These are phyloP conservation scores for Crithidia mellificae DNA, from an alignment of 208 protist species.

Conservation along the genomic window DNA sequence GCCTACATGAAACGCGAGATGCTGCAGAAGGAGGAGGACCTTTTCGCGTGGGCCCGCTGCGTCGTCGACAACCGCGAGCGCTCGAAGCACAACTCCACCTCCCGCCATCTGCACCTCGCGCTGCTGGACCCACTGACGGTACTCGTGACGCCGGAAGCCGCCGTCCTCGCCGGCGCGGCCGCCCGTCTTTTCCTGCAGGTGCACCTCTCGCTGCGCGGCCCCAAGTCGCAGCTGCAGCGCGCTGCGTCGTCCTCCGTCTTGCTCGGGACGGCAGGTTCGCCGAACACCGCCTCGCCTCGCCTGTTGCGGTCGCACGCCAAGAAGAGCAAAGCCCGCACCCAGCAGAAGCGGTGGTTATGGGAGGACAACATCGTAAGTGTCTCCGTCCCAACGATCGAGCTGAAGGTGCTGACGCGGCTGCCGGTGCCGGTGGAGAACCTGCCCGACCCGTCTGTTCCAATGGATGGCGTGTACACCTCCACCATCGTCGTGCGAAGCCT, in stretches of 20 bases:
- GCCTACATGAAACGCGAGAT: conserved; percentile 9
- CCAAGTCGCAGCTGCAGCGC: conserved; percentile 15
- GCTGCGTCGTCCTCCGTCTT: conserved; percentile 14
- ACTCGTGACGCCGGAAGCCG: conserved; percentile 56
- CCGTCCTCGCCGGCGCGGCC: conserved; percentile 28
- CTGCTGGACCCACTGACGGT: conserved; percentile 58
- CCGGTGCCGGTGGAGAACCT: conserved; percentile 56
- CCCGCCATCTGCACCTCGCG: conserved; percentile 78
- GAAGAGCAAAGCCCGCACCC: conserved; percentile 60
- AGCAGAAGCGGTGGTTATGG: conserved; percentile 82
- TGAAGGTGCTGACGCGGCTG: conserved; percentile 64
- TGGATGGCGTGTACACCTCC: conserved; percentile 69
- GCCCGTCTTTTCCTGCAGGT: conserved; percentile 20
- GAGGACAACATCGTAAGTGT: conserved; percentile 73
- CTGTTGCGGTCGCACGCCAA: conserved; percentile 21
- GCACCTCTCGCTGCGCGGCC: conserved; percentile 6
- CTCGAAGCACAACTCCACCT: conserved; percentile 61
- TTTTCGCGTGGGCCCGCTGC: conserved; percentile 51
- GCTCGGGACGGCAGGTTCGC: not conserved
- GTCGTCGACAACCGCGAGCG: conserved; percentile 73
- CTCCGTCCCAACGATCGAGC: conserved; percentile 62
- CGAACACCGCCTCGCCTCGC: not conserved
- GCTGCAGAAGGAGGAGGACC: conserved; percentile 26
- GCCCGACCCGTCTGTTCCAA: conserved; percentile 1
- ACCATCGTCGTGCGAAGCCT: conserved; percentile 49